Conservation (phyloP, 169 alveolate species). For the Eimeria acervulina region DNA sequence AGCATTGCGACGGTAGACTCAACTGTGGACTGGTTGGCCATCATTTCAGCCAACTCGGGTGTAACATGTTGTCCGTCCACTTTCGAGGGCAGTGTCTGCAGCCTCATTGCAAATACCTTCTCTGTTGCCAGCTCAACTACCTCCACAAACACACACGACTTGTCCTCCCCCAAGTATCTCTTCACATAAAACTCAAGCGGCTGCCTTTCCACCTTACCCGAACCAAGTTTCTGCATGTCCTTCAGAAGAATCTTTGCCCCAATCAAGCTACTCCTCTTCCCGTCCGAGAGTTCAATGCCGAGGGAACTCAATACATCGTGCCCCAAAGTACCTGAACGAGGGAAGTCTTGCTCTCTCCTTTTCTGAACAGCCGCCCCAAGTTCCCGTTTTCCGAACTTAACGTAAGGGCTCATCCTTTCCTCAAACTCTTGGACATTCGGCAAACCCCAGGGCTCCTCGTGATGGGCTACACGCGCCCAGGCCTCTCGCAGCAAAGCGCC, state of each 20-base stretch:
- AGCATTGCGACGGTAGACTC: neutral
- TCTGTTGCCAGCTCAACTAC: neutral
- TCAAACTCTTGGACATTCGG: neutral
- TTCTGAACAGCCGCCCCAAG: neutral
- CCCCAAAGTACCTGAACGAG: neutral
- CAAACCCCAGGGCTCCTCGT: neutral
- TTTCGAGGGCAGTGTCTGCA: neutral
- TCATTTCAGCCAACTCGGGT: neutral
- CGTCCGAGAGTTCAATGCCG: neutral
- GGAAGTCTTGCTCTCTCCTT: neutral
- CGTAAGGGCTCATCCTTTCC: neutral
- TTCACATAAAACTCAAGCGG: neutral
- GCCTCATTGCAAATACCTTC: slow-evolving; percentile 8
- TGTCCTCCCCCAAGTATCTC: neutral
- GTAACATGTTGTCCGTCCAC: neutral
- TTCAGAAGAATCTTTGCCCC: neutral
- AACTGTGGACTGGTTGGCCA: neutral
- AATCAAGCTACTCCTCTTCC: neutral
- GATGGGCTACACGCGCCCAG: neutral
- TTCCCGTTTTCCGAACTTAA: neutral
- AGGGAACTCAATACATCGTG: neutral
- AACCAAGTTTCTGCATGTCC: neutral
- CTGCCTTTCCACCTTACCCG: neutral
- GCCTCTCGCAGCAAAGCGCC: neutral
- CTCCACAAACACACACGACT: neutral